These are phyloP conservation scores for Candida hispaniensis DNA, from an alignment of 805 yeast genomes.

Conservation along the genomic window DNA sequence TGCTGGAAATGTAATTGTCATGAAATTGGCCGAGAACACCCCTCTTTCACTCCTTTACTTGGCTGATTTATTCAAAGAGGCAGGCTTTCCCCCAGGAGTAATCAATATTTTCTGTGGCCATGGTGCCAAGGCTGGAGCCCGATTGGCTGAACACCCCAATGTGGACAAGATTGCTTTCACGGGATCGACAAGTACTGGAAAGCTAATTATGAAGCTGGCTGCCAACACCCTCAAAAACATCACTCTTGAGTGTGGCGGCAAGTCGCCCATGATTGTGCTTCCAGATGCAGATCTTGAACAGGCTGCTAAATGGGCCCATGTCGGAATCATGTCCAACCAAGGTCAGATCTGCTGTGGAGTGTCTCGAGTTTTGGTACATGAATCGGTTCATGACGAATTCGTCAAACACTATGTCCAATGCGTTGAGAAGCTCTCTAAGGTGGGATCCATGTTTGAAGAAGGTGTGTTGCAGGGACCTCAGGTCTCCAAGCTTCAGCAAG, in stretches of 20 bases:
- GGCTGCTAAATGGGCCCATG: constrained; percentile 62
- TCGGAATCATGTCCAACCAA: constrained; percentile 83
- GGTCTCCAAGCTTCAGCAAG: constrained; percentile 66
- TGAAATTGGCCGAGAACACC: constrained; percentile 68
- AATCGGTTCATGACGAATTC: constrained; percentile 66
- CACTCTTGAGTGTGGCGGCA: constrained; percentile 92
- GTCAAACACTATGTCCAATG: constrained; percentile 44
- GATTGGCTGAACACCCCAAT: constrained; percentile 48
- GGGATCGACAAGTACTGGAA: constrained; percentile 88
- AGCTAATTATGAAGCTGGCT: constrained; percentile 64
- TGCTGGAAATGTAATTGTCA: constrained; percentile 62
- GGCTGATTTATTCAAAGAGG: constrained; percentile 47
- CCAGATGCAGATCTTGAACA: constrained; percentile 72
- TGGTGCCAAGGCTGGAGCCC: constrained; percentile 60
- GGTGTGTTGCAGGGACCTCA: constrained; percentile 82
- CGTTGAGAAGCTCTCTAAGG: constrained; percentile 35
- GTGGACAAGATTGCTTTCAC: constrained; percentile 88
- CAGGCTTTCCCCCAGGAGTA: constrained; percentile 73
- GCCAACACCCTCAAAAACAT: constrained; percentile 71
- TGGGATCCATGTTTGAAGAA: constrained; percentile 72
- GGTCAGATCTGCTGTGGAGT: constrained; percentile 97
- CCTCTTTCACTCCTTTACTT: constrained; percentile 58
- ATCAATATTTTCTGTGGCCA: constrained; percentile 60
- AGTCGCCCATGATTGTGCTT: constrained; percentile 83
- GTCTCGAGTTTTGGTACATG: constrained; percentile 83